Conservation (phyloP, 2,329 filamentous ascomycete genomes). For the Graphilbum sp. region DNA sequence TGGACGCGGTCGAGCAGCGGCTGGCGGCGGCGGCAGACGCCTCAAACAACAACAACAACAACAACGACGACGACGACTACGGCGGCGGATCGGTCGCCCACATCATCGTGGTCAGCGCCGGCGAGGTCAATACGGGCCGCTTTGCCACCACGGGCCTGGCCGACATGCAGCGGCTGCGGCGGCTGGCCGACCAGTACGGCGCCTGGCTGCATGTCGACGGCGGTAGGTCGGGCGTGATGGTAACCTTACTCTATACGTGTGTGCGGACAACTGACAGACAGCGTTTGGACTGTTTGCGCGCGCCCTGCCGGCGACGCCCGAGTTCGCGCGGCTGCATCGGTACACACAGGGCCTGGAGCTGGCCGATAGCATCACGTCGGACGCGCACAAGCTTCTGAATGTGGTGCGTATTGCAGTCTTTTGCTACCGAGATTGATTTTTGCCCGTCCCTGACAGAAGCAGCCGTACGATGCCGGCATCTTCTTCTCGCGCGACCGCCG, state of each 20-base stretch:
- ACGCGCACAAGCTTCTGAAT: slow-evolving; percentile 86
- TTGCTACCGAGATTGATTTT: too few species aligned
- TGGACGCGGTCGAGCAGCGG: slow-evolving; percentile 45
- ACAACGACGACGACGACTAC: slow-evolving; percentile 26
- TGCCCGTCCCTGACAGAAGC: too few species aligned
- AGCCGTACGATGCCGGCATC: slow-evolving; percentile 84
- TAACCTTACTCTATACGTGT: too few species aligned
- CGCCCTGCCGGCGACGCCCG: slow-evolving; percentile 36
- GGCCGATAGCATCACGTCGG: slow-evolving; percentile 73
- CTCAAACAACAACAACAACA: too few species aligned
- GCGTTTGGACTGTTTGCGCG: slow-evolving; percentile 78
- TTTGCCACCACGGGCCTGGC: slow-evolving; percentile 47
- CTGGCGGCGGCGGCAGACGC: slow-evolving; percentile 27
- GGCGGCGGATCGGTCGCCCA: slow-evolving; percentile 37
- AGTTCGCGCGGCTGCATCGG: slow-evolving; percentile 37
- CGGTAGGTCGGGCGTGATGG: too few species aligned
- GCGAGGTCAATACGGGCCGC: slow-evolving; percentile 79
- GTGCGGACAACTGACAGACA: slow-evolving; percentile 8
- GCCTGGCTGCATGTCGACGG: slow-evolving; percentile 88
- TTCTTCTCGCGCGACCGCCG: slow-evolving; percentile 57
- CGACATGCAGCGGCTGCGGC: slow-evolving; percentile 47
- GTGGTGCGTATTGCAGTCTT: slow-evolving; percentile 42
- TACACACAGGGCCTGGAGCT: slow-evolving; percentile 53
- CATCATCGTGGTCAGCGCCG: slow-evolving; percentile 67
- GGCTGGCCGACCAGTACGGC: slow-evolving; percentile 52